These are phyloP conservation scores for Sporothrix luriei DNA, from an alignment of 2,329 filamentous ascomycete species.

Conservation along the genomic window DNA sequence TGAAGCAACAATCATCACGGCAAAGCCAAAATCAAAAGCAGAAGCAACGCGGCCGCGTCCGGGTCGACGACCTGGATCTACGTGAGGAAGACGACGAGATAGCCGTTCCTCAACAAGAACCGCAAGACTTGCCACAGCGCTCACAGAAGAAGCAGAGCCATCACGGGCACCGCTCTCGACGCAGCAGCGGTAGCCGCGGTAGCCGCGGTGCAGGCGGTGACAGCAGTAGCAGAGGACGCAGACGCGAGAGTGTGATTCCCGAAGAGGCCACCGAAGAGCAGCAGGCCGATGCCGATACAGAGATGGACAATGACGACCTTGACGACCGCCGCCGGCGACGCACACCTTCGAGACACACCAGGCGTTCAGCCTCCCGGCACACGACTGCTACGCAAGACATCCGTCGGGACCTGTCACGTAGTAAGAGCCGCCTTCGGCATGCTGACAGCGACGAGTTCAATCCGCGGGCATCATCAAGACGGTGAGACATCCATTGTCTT, in stretches of 20 bases:
- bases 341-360: conserved; percentile 33
- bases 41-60: background rate
- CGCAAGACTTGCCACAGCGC: background rate
- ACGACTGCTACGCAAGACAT: conserved; percentile 34
- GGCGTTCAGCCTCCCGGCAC: conserved; percentile 39
- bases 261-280: conserved; percentile 34
- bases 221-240: conserved; percentile 29
- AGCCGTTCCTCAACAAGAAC: background rate
- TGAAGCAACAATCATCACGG: background rate
- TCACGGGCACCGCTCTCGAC: conserved; percentile 24
- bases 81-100: conserved; percentile 13
- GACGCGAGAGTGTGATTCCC: conserved; percentile 31
- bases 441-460: conserved; percentile 31
- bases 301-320: conserved; percentile 28
- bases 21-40: conserved; percentile 2
- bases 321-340: conserved; percentile 28
- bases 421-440: conserved; percentile 32
- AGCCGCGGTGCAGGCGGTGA: conserved; percentile 30
- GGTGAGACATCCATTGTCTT: conserved; percentile 28
- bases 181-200: conserved; percentile 28
- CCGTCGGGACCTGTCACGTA: conserved; percentile 30
- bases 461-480: conserved; percentile 31
- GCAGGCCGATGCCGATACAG: conserved; percentile 26
- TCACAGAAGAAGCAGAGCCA: conserved; percentile 22
- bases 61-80: conserved; percentile 11